These are phyloP conservation scores for Coemansia sp. DNA, from an alignment of 192 early-diverging fungal genomes.

Conservation along the genomic window DNA sequence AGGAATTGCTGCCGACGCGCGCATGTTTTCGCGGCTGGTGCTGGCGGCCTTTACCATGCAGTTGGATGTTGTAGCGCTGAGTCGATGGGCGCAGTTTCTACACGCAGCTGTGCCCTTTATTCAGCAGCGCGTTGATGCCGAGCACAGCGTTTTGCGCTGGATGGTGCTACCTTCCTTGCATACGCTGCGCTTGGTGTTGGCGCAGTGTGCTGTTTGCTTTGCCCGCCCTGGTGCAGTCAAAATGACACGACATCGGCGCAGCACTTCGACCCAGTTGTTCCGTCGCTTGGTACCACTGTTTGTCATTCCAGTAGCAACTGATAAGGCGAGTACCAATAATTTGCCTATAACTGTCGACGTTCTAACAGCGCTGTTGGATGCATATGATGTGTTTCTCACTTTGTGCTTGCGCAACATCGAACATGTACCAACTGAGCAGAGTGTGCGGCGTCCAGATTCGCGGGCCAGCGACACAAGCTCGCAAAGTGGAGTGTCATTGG, in stretches of 20 bases:
- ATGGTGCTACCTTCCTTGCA: constrained; percentile 45
- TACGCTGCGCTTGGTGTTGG: constrained; percentile 31
- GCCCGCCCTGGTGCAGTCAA: constrained; percentile 10
- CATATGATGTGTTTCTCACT: constrained; percentile 35
- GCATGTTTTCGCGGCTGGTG: constrained; percentile 26
- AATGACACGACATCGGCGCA: constrained; percentile 3
- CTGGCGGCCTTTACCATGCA: constrained; percentile 45
- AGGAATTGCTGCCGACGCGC: background rate
- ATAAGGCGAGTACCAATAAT: background rate
- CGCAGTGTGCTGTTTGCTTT: constrained; percentile 39
- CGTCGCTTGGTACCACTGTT: constrained; percentile 31
- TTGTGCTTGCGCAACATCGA: constrained; percentile 37
- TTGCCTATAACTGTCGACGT: constrained; percentile 19
- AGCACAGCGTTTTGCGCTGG: constrained; percentile 18
- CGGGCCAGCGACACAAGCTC: constrained; percentile 25
- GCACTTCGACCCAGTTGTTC: constrained; percentile 14
- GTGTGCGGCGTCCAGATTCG: constrained; percentile 22
- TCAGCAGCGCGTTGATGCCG: constrained; percentile 15
- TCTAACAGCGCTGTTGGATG: constrained; percentile 29
- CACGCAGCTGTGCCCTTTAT: constrained; percentile 17
- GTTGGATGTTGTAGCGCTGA: constrained; percentile 26
- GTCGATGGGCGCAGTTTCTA: constrained; percentile 35
- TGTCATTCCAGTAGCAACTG: constrained; percentile 18
- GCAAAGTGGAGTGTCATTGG: constrained; percentile 12
- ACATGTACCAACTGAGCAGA: constrained; percentile 2